Evolutionary conservation across 371 early-diverging fungal genomes (phyloP), one percentile per base, ranked within the genome.

Genomic region (Coemansia sp.): DNA sequence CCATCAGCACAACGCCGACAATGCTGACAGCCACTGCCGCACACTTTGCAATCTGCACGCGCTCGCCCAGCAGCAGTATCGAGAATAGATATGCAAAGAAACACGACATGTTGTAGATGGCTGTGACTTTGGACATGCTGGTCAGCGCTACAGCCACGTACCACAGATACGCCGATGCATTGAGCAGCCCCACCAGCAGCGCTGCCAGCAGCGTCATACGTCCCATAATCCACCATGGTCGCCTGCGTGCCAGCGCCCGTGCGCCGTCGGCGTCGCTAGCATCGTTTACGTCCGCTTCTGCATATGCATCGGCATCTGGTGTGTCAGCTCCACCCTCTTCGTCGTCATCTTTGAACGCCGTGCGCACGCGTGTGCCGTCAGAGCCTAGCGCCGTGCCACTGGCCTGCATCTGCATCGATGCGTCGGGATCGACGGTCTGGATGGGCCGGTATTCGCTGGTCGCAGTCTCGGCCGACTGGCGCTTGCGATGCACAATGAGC

Each of bases 51-150:
- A 61, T 25, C 7, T 81, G 78, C 23, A 92, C 57, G 20, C 81
- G 80, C 62, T 93, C 93, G 37, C 83, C 81, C 25, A 91, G 78
- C 74, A 91, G 77, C 53, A 86, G 48, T 14, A 92, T 78, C 6
- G 91, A 91, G 69, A 93, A 92, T 12, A 90, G 61, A 63, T 92
- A 92, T 8, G 91, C 92, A 77, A 90, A 93, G 64, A 91, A 91
- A 63, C 91, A 91, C 8, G 88, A 84, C 5, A 88, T 90, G 80
- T 93, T 92, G 84, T 90, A 91, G 39, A 91, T 90, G 20, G 91
- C 93, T 0, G 92, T 92, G 37, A 92, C 73, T 53, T 85, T 91
- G 59, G 90, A 84, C 89, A 90, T 91, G 47, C 88, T 85, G 0
- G 88, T 90, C 59, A 90, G 69, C 16, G 84, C 86, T 44, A 91